Base-by-base conservation (phyloP, 352 stramenopile genomes). In the Globisporangium cederbergense region DNA sequence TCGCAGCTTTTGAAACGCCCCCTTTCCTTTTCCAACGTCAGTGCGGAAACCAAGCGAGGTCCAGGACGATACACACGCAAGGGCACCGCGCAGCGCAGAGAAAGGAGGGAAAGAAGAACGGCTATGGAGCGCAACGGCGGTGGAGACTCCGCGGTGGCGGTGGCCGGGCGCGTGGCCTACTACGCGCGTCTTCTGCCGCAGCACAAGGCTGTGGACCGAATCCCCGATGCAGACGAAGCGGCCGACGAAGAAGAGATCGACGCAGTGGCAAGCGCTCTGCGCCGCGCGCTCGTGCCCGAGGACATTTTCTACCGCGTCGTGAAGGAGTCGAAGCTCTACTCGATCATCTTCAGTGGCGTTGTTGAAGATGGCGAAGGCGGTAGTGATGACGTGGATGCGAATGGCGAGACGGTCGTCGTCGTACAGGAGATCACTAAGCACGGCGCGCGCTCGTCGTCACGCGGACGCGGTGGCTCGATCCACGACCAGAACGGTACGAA, bases 231-330 rank as follows among this genome's bases (percentile, higher is more conserved):
- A 38, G 38, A 32, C 2, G 42, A 14, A 18, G 40, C 49, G 34
- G 10, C 10, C 5, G 30, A 25, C 9, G 40, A 18, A 25, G 42
- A 46, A 45, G 53, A 20, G 13, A 49, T 58, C 25, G 46, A 64
- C 53, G 55, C 45, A 9, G 60, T 65, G 8, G 62, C 68, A 2
- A 50, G 65, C 3, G 62, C 71, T 38, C 49, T 81, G 58, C 71
- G 64, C 22, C 73, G 78, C 45, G 72, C 74, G 9, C 67, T 90
- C 16, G 64, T 88, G 22, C 57, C 63, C 1, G 83, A 92, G 56
- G 57, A 52, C 5, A 73, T 76, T 30, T 92, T 89, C 74, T 92
- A 92, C 56, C 83, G 83, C 46, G 80, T 92, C 40, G 52, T 89
- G 54, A 62, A 79, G 47, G 83, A 92, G 58, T 71, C 77, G 53